Conservation (phyloP, 768 basidiomycete genomes). For the Mycena latifolia region DNA sequence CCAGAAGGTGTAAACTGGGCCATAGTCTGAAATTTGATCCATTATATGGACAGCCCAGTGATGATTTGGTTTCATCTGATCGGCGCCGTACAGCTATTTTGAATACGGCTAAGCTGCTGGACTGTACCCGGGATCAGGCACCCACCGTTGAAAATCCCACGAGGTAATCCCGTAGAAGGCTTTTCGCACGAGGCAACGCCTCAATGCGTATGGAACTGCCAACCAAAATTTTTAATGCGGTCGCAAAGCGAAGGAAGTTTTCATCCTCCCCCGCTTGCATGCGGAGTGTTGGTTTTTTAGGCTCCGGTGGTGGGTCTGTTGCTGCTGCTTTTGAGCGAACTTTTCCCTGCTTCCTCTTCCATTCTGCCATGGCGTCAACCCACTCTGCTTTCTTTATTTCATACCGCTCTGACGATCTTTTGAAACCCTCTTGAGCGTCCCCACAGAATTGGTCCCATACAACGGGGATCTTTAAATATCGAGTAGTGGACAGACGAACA, state of each 20-base stretch:
- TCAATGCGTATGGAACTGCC: slow-evolving; percentile 24
- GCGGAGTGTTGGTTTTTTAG: neutral
- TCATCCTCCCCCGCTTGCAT: slow-evolving; percentile 33
- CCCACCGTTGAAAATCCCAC: slow-evolving; percentile 21
- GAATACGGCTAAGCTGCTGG: neutral
- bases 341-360: neutral
- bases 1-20: slow-evolving; percentile 47
- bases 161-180: slow-evolving; percentile 26
- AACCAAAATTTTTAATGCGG: slow-evolving; percentile 37
- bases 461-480: slow-evolving; percentile 23
- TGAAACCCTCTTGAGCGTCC: neutral
- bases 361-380: neutral
- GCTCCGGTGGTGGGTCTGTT: neutral
- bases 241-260: slow-evolving; percentile 35
- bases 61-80: slow-evolving; percentile 44
- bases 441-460: slow-evolving; percentile 27
- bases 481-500: neutral
- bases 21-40: slow-evolving; percentile 40
- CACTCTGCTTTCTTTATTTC: neutral
- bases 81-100: slow-evolving; percentile 41
- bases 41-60: slow-evolving; percentile 44
- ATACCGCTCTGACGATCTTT: neutral
- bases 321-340: neutral
- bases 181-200: slow-evolving; percentile 6
- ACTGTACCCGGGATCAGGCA: neutral